Percentiles rank a stretch among this genome's conserved stretches.
phyloP scores from a whole-genome alignment of 2,329 filamentous ascomycete genomes.

The Decorospora gaudefroyi region DNA sequence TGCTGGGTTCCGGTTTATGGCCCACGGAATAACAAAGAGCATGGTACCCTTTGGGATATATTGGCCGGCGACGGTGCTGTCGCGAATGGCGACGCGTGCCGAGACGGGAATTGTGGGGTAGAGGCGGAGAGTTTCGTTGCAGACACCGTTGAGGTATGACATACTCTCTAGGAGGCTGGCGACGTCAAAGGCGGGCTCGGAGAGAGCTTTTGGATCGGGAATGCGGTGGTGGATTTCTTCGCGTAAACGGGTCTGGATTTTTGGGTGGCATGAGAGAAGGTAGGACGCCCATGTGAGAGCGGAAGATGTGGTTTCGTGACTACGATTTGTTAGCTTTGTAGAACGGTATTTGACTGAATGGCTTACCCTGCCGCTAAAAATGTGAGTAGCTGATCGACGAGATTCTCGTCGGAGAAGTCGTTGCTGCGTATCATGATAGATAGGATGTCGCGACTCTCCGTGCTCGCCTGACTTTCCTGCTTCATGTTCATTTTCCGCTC shows the following conservation, averaged over 20 bases:
- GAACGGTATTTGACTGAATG: not conserved
- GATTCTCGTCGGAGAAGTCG: constrained; percentile 57
- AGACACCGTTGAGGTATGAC: constrained; percentile 54
- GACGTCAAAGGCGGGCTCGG: constrained; percentile 30
- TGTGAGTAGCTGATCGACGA: constrained; percentile 61
- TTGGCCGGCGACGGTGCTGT: constrained; percentile 42
- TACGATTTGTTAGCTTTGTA: constrained; percentile 12
- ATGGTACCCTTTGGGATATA: constrained; percentile 49
- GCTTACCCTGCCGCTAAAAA: constrained; percentile 60
- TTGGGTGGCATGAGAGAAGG: constrained; percentile 67
- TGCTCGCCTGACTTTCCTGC: constrained; percentile 33
- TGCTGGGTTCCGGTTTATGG: constrained; percentile 49
- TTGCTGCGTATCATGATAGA: constrained; percentile 58
- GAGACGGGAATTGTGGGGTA: constrained; percentile 48
- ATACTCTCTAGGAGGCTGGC: constrained; percentile 50
- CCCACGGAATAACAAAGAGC: constrained; percentile 48
- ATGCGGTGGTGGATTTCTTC: constrained; percentile 67
- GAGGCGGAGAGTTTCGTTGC: constrained; percentile 50
- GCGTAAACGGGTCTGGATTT: constrained; percentile 69
- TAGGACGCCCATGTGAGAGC: constrained; percentile 77
- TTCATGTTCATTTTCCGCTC: constrained; percentile 54
- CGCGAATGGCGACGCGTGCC: constrained; percentile 38
- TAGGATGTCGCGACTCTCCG: constrained; percentile 50
- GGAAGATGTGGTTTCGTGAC: constrained; percentile 76
- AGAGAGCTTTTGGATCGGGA: constrained; percentile 49